A percentile compares a stretch with the other conserved stretches of the same genome.
These are phyloP conservation scores for Pseudocercospora vitis DNA, from an alignment of 2,329 filamentous ascomycete genomes.

Conservation along the genomic window DNA sequence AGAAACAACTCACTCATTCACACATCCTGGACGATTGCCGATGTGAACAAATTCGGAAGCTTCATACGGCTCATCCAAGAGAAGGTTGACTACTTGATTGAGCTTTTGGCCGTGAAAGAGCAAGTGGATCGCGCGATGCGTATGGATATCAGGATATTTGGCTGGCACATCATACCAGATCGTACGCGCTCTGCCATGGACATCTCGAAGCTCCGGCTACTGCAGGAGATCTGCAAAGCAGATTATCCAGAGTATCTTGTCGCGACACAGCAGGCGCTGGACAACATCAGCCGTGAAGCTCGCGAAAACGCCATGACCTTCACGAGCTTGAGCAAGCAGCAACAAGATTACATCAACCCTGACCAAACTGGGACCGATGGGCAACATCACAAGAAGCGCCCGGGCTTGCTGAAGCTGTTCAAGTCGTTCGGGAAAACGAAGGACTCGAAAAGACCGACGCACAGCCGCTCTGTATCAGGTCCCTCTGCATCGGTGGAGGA, in stretches of 20 bases:
- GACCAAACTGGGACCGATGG: slow-evolving; percentile 2
- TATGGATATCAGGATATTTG: slow-evolving; percentile 49
- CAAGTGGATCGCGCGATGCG: slow-evolving; percentile 46
- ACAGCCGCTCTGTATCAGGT: slow-evolving; percentile 17
- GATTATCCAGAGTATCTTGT: slow-evolving; percentile 49
- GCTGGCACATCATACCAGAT: slow-evolving; percentile 47
- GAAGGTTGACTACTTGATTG: slow-evolving; percentile 48
- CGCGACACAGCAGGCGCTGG: slow-evolving; percentile 45
- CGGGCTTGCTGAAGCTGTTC: slow-evolving; percentile 32
- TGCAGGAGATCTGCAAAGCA: slow-evolving; percentile 44
- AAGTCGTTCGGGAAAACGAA: slow-evolving; percentile 29
- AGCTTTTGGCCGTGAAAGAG: slow-evolving; percentile 46
- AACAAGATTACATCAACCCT: slow-evolving; percentile 11
- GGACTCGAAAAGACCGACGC: slow-evolving; percentile 7
- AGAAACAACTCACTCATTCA: slow-evolving; percentile 35
- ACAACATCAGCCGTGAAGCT: slow-evolving; percentile 42
- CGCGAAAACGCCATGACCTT: slow-evolving; percentile 26
- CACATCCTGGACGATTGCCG: slow-evolving; percentile 45
- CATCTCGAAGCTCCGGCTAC: slow-evolving; percentile 46
- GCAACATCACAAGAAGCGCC: slow-evolving; percentile 29
- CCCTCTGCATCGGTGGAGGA: slow-evolving; percentile 18
- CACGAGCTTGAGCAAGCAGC: slow-evolving; percentile 13
- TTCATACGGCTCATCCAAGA: slow-evolving; percentile 45
- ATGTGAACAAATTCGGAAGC: slow-evolving; percentile 42
- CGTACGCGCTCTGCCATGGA: slow-evolving; percentile 37